Conservation (phyloP, 192 early-diverging fungal genomes). For the Backusella parvicylindrica region DNA sequence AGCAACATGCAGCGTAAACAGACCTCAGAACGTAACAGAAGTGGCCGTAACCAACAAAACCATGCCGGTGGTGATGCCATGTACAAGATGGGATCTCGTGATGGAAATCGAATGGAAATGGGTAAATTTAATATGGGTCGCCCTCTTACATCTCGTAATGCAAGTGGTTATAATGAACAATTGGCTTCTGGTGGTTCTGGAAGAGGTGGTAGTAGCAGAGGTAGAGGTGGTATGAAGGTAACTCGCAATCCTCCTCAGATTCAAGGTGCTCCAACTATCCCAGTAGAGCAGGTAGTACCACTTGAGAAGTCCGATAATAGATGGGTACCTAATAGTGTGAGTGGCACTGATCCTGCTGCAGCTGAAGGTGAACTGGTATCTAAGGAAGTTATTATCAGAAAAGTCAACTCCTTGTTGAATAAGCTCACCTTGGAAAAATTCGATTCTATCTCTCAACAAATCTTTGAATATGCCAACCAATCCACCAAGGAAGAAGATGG, state of each 20-base stretch:
- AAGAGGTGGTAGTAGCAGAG: slow-evolving; percentile 30
- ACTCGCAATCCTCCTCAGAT: slow-evolving; percentile 35
- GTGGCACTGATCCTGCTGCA: slow-evolving; percentile 11
- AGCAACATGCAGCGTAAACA: slow-evolving; percentile 12
- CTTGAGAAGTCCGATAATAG: slow-evolving; percentile 80
- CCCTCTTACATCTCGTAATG: slow-evolving; percentile 41
- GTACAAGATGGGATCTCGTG: slow-evolving; percentile 28
- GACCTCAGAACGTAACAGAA: slow-evolving; percentile 26
- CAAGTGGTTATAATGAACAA: slow-evolving; percentile 23
- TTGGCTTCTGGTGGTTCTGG: not conserved
- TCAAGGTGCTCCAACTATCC: slow-evolving; percentile 43
- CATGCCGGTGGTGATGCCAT: slow-evolving; percentile 16
- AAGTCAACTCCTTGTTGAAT: slow-evolving; percentile 89
- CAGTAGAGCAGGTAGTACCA: slow-evolving; percentile 66
- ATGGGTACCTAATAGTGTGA: slow-evolving; percentile 61
- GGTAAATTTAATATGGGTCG: slow-evolving; percentile 38
- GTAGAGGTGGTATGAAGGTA: slow-evolving; percentile 40
- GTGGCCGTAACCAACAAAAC: slow-evolving; percentile 17
- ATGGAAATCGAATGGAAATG: slow-evolving; percentile 28
- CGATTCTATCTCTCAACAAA: slow-evolving; percentile 78
- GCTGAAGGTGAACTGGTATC: slow-evolving; percentile 28
- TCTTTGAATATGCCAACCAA: slow-evolving; percentile 76
- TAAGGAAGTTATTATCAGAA: slow-evolving; percentile 64
- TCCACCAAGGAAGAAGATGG: slow-evolving; percentile 64
- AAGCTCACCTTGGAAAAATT: slow-evolving; percentile 98